Conservation (phyloP, 495 filamentous ascomycete species). For the Filosporella fistucella region DNA sequence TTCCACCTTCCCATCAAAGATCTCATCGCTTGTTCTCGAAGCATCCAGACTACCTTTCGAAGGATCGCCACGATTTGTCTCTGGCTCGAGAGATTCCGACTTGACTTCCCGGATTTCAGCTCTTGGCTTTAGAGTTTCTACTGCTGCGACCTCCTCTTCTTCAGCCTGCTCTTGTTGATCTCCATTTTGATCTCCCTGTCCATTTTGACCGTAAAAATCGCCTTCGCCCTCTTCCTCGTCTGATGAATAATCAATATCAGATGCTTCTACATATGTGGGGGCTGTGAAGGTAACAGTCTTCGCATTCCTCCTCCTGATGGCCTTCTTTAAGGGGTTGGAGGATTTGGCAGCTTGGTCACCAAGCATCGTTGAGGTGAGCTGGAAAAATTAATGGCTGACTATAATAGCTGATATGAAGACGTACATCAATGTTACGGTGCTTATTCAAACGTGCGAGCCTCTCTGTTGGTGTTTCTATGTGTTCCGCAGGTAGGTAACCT, state of each 20-base stretch:
- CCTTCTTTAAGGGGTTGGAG: constrained; percentile 84
- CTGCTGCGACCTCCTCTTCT: constrained; percentile 25
- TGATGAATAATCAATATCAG: constrained; percentile 81
- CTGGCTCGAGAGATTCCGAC: constrained; percentile 26
- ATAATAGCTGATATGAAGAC: constrained; percentile 25
- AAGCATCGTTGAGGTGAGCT: constrained; percentile 93
- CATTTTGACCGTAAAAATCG: constrained; percentile 41
- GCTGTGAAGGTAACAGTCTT: constrained; percentile 83
- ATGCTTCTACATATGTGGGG: constrained; percentile 86
- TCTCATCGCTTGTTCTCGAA: constrained; percentile 60
- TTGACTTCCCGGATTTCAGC: constrained; percentile 28
- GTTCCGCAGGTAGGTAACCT: constrained; percentile 96
- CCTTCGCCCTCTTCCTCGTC: constrained; percentile 76
- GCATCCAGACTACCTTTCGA: constrained; percentile 27
- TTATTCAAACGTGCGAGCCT: constrained; percentile 92
- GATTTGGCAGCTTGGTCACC: constrained; percentile 85
- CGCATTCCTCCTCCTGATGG: constrained; percentile 78
- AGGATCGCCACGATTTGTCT: constrained; percentile 14
- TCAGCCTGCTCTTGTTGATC: constrained; percentile 31
- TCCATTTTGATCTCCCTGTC: constrained; percentile 30
- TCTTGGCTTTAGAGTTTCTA: constrained; percentile 22
- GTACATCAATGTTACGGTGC: constrained; percentile 94
- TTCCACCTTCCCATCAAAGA: constrained; percentile 51
- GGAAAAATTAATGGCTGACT: constrained; percentile 5
- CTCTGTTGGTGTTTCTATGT: constrained; percentile 98